Base-by-base conservation (phyloP, 176 grass and related monocot species). In the Hyparrhenia diplandra region DNA sequence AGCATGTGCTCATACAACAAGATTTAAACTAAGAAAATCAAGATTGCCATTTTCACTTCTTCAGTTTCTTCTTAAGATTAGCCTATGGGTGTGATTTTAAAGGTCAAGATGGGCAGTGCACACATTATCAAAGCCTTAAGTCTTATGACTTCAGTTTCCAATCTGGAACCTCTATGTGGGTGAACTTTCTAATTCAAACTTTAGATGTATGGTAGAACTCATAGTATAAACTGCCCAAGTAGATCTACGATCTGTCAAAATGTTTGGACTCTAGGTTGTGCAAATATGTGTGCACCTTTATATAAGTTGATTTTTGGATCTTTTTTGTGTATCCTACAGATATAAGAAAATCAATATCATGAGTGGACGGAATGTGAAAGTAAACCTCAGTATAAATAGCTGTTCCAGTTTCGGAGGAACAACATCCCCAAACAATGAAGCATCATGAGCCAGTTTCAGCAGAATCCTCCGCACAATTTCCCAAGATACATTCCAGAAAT, bases 401-500 rank as follows among this genome's bases (percentile, higher is more conserved):
- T 88, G 82, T 77, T 94, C 87, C 59, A 97, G 59, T 82, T 91
- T 97, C 64, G 91, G 16, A 5, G 94, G 94, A 77, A 97, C 89
- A 62, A 82, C 73, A 78, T 94, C 87, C 60, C 94, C 94, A 82
- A 97, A 94, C 75, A 97, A 79, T 0, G 76, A 91, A 58, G 94
- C 85, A 52, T 92, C 94, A 78, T 82, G 81, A 82, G 92, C 95
- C 59, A 98, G 62, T 73, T 83, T 93, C 63, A 98, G 80, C 30
- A 98, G 77, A 14, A 93, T 89, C 81, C 92, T 94, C 64, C 95
- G 84, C 54, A 94, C 80, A 83, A 98, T 36, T 74, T 98, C 95
- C 95, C 95, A 85, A 98, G 89, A 86, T 98, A 98, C 95, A 98
- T 98, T 59, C 95, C 95, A 58, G 95, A 98, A 83, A 98, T 94